Conservation (phyloP, 1,284 basidiomycete genomes). For the Tilletia walkeri region DNA sequence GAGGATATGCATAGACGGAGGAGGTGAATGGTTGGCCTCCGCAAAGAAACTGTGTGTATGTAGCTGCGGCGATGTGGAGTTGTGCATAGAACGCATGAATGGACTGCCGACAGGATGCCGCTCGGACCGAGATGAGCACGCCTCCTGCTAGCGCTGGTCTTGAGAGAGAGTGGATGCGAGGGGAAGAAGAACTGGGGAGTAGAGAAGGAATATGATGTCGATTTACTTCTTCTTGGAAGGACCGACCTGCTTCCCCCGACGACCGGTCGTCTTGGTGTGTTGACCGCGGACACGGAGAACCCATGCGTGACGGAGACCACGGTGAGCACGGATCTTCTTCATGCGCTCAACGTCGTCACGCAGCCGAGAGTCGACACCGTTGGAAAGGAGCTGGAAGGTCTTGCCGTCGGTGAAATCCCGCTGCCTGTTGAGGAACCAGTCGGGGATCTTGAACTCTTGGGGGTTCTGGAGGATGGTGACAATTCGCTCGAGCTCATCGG, state of each 20-base stretch:
- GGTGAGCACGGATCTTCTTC: conserved; percentile 99
- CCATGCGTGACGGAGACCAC: conserved; percentile 98
- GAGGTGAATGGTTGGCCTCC: background rate
- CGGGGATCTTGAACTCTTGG: conserved; percentile 98
- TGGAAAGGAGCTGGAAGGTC: conserved; percentile 92
- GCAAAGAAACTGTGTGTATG: background rate
- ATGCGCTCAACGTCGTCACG: conserved; percentile 97
- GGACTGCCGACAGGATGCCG: no score
- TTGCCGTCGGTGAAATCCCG: conserved; percentile 92
- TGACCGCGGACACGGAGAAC: conserved; percentile 85
- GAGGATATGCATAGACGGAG: conserved; percentile 4
- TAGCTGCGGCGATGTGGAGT: background rate
- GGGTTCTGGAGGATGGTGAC: conserved; percentile 99
- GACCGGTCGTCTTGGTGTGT: conserved; percentile 98
- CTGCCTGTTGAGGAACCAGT: conserved; percentile 99
- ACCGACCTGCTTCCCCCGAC: conserved; percentile 54
- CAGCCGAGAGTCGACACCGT: conserved; percentile 95
- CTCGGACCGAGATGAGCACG: background rate
- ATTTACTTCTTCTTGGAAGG: conserved; percentile 54
- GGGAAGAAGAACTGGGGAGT: background rate
- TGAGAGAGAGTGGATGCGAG: background rate
- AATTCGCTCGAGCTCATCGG: conserved; percentile 95
- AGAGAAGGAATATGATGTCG: no score
- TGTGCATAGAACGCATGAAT: background rate
- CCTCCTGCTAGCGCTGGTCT: background rate